These are phyloP conservation scores for Byssothecium circinans DNA, from an alignment of 2,329 filamentous ascomycete genomes.

Conservation along the genomic window DNA sequence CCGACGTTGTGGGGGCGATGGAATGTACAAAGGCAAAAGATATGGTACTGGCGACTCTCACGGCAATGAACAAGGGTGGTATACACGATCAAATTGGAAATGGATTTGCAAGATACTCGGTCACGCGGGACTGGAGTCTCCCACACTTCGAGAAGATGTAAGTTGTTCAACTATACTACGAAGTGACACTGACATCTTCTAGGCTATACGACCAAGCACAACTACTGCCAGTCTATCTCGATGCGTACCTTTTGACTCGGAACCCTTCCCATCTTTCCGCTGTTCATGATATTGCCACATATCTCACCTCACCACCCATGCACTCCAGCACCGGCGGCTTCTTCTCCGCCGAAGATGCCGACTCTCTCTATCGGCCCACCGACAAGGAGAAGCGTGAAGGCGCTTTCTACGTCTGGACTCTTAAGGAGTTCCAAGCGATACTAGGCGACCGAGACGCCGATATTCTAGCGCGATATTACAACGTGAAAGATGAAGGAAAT, in stretches of 20 bases:
- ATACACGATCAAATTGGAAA: conserved; percentile 76
- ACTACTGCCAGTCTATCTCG: conserved; percentile 78
- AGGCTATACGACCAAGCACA: conserved; percentile 85
- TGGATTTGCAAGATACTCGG: conserved; percentile 82
- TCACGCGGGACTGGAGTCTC: conserved; percentile 88
- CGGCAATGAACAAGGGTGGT: conserved; percentile 73
- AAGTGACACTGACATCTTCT: conserved; percentile 5
- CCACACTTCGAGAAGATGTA: conserved; percentile 95
- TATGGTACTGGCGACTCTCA: conserved; percentile 80
- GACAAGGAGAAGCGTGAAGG: conserved; percentile 86
- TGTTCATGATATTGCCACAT: conserved; percentile 82
- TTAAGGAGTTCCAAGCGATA: conserved; percentile 79
- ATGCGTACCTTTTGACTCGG: conserved; percentile 74
- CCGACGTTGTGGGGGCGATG: conserved; percentile 81
- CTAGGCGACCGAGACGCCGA: conserved; percentile 69
- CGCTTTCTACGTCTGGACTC: conserved; percentile 92
- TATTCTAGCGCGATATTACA: conserved; percentile 81
- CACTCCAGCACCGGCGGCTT: conserved; percentile 72
- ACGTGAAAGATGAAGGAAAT: conserved; percentile 81
- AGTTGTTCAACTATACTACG: conserved; percentile 2
- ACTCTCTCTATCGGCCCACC: conserved; percentile 73
- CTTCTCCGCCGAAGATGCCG: conserved; percentile 85
- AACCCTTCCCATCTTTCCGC: conserved; percentile 74
- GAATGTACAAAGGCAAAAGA: conserved; percentile 73
- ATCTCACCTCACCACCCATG: conserved; percentile 74